Evolutionary conservation across 257 asterid genomes (phyloP), one percentile per base, ranked within the genome.

Genomic region (Solanum rostratum): DNA sequence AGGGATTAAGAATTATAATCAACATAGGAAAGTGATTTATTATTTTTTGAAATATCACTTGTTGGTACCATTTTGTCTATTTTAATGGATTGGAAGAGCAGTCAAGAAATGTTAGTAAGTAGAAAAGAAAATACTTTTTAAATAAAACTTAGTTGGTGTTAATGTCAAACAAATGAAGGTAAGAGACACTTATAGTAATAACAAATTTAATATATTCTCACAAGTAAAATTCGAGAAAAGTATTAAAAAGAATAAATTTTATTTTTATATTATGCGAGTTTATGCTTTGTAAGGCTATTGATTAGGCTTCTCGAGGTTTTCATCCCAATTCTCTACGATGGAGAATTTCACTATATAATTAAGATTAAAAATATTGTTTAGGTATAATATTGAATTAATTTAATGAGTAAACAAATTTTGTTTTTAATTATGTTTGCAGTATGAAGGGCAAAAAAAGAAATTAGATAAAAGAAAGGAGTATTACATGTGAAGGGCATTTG

Each of bases 401-500:
- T 41, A 41, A 45, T 45, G 49, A 45, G 49, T 45, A 45, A 9
- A 10, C 9, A 8, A 2, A 7, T 45, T 45, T 45, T 2, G 2
- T 45, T 45, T 45, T 9, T 45, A 45, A n/a, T 59, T 59, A 9
- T n/a, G 14, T 27, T 59, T 59, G n/a, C 41, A 12, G 16, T 2
- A 1, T 15, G 10, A 29, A 65, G 15, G 39, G 4, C 14, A 2
- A 15, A 0, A 2, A 29, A 22, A 12, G 2, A 63, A 29, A 63
- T 2, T 11, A 60, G 15, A 63, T 63, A 15, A 43, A 73, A 45
- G 6, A 73, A 45, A 73, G 3, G 81, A 50, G 81, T 15, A 18
- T 49, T 45, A 30, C 27, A 81, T 18, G 85, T 55, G 73, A 87
- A 84, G 92, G 91, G 89, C 84, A 91, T 53, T 86, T 79, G 83